phyloP scores from a whole-genome alignment of 768 basidiomycete genomes.

The Lactifluus echinatus region DNA sequence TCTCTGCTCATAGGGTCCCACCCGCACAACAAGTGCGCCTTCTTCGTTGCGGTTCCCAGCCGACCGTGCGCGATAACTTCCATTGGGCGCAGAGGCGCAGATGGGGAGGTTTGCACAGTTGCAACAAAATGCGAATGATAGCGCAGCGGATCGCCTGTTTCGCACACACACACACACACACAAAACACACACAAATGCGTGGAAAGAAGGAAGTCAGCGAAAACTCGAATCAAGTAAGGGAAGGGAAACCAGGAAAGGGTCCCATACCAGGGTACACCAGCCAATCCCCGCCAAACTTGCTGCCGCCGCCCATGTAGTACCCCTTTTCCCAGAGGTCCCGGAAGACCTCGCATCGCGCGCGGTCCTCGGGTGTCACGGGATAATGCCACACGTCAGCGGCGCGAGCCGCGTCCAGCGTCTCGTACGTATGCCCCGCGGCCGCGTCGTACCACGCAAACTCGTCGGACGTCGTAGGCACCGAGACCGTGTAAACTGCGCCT shows the following conservation, averaged over 20 bases:
- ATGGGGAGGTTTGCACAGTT: slow-evolving; percentile 62
- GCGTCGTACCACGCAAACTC: slow-evolving; percentile 62
- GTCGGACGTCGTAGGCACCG: slow-evolving; percentile 58
- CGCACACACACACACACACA: too few relatives aligned
- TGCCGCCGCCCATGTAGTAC: slow-evolving; percentile 80
- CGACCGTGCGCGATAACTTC: slow-evolving; percentile 94
- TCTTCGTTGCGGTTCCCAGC: slow-evolving; percentile 94
- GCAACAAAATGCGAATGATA: slow-evolving; percentile 97
- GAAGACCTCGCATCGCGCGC: slow-evolving; percentile 74
- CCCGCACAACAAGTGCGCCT: slow-evolving; percentile 83
- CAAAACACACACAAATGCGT: too few relatives aligned
- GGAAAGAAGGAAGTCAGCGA: not conserved
- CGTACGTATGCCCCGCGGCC: slow-evolving; percentile 32
- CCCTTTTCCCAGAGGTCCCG: slow-evolving; percentile 74
- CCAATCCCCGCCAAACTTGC: slow-evolving; percentile 95
- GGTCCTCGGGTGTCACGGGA: slow-evolving; percentile 54
- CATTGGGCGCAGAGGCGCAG: slow-evolving; percentile 64
- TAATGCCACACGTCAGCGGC: slow-evolving; percentile 71
- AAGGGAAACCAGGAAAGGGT: not conserved
- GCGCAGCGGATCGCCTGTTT: slow-evolving; percentile 79
- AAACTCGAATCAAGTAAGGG: not conserved
- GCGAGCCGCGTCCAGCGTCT: slow-evolving; percentile 51
- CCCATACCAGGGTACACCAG: slow-evolving; percentile 86
- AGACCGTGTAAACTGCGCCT: slow-evolving; percentile 39
- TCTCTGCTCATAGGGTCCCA: slow-evolving; percentile 67